Conservation (phyloP, 768 basidiomycete genomes). For the Termitomyces sp. region DNA sequence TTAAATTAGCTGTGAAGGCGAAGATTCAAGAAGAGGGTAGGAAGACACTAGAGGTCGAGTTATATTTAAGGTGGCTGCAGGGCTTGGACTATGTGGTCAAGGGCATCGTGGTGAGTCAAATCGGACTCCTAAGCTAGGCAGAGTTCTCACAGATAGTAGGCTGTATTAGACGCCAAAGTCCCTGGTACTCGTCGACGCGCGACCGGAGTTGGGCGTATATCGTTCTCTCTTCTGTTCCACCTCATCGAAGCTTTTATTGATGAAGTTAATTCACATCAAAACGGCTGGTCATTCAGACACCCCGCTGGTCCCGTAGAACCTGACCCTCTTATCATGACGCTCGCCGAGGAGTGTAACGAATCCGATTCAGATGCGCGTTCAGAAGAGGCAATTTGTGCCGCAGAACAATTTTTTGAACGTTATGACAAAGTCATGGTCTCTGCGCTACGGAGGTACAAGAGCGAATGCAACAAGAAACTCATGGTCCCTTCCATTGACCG, state of each 20-base stretch:
- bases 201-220: slow-evolving; percentile 33
- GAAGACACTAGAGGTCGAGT: slow-evolving; percentile 37
- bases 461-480: slow-evolving; percentile 32
- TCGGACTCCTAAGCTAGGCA: not conserved
- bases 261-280: slow-evolving; percentile 42
- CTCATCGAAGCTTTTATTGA: slow-evolving; percentile 41
- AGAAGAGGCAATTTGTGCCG: slow-evolving; percentile 29
- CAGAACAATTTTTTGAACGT: slow-evolving; percentile 29
- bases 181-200: slow-evolving; percentile 33
- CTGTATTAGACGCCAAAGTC: slow-evolving; percentile 33
- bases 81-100: slow-evolving; percentile 34
- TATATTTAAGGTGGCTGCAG: slow-evolving; percentile 40
- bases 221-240: slow-evolving; percentile 38
- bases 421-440: slow-evolving; percentile 35
- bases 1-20: slow-evolving; percentile 28
- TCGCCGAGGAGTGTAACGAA: slow-evolving; percentile 43
- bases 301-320: slow-evolving; percentile 21
- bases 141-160: slow-evolving; percentile 19
- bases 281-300: slow-evolving; percentile 32
- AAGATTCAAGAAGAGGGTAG: slow-evolving; percentile 22
- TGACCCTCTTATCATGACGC: slow-evolving; percentile 37
- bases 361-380: slow-evolving; percentile 37
- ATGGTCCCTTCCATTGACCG: slow-evolving; percentile 30
- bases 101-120: slow-evolving; percentile 32
- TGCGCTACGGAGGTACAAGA: slow-evolving; percentile 36